Evolutionary conservation across 2,329 filamentous ascomycete genomes (phyloP).

Genomic region (Hypomyces perniciosus): DNA sequence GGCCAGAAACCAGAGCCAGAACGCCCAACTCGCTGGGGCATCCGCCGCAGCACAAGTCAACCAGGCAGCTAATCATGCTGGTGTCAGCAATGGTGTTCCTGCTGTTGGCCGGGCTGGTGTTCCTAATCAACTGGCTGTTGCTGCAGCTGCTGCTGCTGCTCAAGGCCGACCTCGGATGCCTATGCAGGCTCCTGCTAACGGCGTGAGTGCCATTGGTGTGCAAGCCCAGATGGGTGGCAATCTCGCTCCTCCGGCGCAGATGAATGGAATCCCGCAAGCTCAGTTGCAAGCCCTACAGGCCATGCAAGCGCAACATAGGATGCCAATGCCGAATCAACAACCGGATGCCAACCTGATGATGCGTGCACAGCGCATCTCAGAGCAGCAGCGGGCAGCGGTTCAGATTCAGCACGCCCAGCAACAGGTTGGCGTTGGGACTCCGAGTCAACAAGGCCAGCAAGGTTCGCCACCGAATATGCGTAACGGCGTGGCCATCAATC

Average conservation of each 20-base stretch:
- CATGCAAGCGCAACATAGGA: constrained; percentile 44
- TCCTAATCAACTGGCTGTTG: constrained; percentile 40
- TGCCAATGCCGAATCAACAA: constrained; percentile 42
- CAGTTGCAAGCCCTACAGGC: constrained; percentile 57
- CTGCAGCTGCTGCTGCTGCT: constrained; percentile 31
- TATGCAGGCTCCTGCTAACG: constrained; percentile 47
- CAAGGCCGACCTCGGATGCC: constrained; percentile 48
- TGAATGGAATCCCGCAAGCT: constrained; percentile 62
- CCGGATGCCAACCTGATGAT: constrained; percentile 52
- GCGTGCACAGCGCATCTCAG: constrained; percentile 60
- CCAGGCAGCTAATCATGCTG: constrained; percentile 24
- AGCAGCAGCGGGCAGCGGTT: constrained; percentile 51
- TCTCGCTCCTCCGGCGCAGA: constrained; percentile 49
- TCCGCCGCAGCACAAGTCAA: constrained; percentile 29
- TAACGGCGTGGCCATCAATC: constrained; percentile 38
- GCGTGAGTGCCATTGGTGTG: constrained; percentile 41
- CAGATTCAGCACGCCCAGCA: constrained; percentile 40
- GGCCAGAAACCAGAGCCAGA: constrained; percentile 41
- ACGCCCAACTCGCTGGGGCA: constrained; percentile 39
- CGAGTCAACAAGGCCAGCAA: constrained; percentile 33
- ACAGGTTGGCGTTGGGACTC: constrained; percentile 27
- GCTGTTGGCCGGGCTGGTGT: constrained; percentile 32
- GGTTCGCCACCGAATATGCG: constrained; percentile 39
- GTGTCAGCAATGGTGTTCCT: constrained; percentile 23
- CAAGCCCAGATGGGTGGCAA: constrained; percentile 45